Evolutionary conservation across 441 rosid genomes (phyloP), one percentile per base, ranked within the genome.

Genomic region (Isatis lusitanica): DNA sequence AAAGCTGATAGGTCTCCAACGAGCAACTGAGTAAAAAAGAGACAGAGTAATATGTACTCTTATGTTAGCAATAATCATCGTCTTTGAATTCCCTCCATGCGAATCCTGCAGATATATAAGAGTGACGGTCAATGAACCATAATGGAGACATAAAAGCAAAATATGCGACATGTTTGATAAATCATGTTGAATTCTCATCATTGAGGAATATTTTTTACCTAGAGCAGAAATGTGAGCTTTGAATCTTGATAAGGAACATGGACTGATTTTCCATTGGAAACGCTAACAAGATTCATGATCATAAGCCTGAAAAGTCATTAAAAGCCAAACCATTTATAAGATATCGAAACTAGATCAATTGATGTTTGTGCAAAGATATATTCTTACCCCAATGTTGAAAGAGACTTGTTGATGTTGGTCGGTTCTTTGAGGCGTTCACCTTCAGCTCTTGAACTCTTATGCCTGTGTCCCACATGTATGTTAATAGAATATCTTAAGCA

Each of bases 381-480:
- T 62, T 53, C 78, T 12, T 60, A 93, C 99, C 99, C 99, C 82
- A 96, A 82, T 67, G 97, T 92, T 26, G 99, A 96, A 76, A 96
- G 97, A 31, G 99, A 96, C 85, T 90, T 96, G 83, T 96, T 96
- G 46, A 96, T 96, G 68, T 93, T 96, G 52, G 98, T 93, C 51
- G 99, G 97, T 85, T 96, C 99, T 84, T 92, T 96, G 43, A 96
- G 94, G 47, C 98, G 97, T 75, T 96, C 98, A 74, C 98, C 99
- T 83, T 96, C 99, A 70, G 99, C 98, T 57, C 98, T 97, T 76
- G 99, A 96, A 81, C 93, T 90, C 84, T 96, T 96, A 74, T 96
- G 99, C 81, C 98, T 96, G 77, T 52, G 48, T 47, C 58, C 61
- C 71, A 12, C 40, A 60, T 35, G 79, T 70, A 57, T 24, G 79